Base-by-base conservation (phyloP, 495 filamentous ascomycete genomes). In the Penicillium egyptiacum region DNA sequence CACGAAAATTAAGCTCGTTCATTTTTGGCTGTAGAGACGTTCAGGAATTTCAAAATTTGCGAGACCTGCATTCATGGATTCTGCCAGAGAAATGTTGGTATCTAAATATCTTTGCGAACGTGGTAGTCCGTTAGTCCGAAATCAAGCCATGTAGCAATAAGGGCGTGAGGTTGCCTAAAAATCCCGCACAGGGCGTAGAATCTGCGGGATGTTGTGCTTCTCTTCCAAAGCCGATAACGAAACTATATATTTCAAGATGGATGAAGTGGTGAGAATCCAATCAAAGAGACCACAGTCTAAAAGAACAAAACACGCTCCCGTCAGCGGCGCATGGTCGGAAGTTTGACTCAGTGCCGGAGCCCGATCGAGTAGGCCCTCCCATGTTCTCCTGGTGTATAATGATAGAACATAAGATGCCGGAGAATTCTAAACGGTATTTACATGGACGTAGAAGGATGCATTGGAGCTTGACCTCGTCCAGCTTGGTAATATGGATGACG, bases 1-100 rank as follows among this genome's bases (percentile, higher is more conserved):
- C 44, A 43, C 72, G 68, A 35, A 73, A 73, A 10, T 57, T 20
- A 42, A 73, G 62, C n/a, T 58, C 33, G 48, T 17, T 30, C 50
- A 43, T 41, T 53, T 42, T 43, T 16, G 39, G 6, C n/a, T 30
- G 25, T 3, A 39, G 35, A 39, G 16, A 39, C 17, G 16, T 39
- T 17, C 6, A 8, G 2, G 5, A 5, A 5, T 9, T 16, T 37
- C 33, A 37, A 39, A 37, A 5, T 16, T 14, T 8, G 1, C 9
- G 7, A 17, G 3, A n/a, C 5, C 6, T 39, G 25, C 8, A 6
- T 8, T 9, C 26, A 28, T 2, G 16, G 9, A 39, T n/a, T 4
- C 16, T 39, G 17, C 5, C 16, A 3, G 16, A 6, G n/a, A n/a
- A 16, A 8, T 17, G 4, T 39, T 39, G 16, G 35, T n/a, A 7